Evolutionary conservation across 2,329 filamentous ascomycete species (phyloP).

Genomic region (Apiospora marii): DNA sequence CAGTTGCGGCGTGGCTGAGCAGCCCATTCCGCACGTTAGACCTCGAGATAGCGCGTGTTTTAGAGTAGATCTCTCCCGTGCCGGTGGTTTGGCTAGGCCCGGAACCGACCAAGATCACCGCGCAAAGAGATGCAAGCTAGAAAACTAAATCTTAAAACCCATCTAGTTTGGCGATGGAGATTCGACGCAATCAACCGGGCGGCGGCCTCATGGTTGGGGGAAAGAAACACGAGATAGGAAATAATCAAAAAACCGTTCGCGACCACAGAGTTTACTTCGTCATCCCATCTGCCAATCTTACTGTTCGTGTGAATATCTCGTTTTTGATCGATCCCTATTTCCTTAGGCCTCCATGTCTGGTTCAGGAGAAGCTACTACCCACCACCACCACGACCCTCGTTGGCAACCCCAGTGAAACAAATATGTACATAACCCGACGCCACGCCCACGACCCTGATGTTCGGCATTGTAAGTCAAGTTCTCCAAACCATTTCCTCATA

Average conservation of each 20-base stretch:
- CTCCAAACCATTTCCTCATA: neutral
- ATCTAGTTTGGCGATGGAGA: neutral
- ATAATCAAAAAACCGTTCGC: neutral
- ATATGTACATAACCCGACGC: slow-evolving; percentile 2
- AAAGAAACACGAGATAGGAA: neutral
- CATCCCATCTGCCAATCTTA: no score
- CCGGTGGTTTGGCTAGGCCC: neutral
- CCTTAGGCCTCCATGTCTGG: neutral
- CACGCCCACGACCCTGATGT: neutral
- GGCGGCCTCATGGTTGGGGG: neutral
- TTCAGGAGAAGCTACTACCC: neutral
- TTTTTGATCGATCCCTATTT: neutral
- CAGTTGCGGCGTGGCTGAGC: neutral
- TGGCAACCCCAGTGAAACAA: neutral
- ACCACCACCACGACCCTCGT: neutral
- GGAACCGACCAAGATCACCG: slow-evolving; percentile 12
- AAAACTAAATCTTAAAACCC: neutral
- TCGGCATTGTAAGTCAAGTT: neutral
- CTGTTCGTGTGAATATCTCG: neutral
- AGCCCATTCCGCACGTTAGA: neutral
- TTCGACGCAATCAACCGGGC: neutral
- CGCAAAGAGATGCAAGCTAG: neutral
- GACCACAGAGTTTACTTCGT: no score
- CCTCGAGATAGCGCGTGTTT: neutral
- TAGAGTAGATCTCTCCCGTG: slow-evolving; percentile 17